These are phyloP conservation scores for Daldinia sp. DNA, from an alignment of 2,329 filamentous ascomycete species.

Conservation along the genomic window DNA sequence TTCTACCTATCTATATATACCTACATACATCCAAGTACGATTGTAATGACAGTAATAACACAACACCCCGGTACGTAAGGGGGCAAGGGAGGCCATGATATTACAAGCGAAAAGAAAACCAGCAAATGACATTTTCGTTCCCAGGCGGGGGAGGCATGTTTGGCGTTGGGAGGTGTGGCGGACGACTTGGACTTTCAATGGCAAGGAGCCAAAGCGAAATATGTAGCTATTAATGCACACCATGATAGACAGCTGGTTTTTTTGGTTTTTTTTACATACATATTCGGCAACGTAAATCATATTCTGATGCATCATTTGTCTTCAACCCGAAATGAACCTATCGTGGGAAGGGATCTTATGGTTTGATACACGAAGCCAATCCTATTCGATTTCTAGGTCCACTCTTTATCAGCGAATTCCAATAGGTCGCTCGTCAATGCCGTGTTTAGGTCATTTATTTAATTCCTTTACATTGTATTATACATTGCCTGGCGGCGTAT, in stretches of 20 bases:
- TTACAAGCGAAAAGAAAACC: background rate
- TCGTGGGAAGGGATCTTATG: background rate
- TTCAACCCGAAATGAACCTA: background rate
- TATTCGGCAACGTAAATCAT: background rate
- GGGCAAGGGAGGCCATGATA: background rate
- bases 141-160: slow-evolving; percentile 17
- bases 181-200: background rate
- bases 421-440: background rate
- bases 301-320: background rate
- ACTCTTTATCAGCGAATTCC: background rate
- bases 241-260: background rate
- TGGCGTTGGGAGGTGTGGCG: slow-evolving; percentile 18
- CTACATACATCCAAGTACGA: background rate
- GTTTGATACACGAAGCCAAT: background rate
- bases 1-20: background rate
- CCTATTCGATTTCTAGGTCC: background rate
- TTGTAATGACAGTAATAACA: background rate
- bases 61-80: background rate
- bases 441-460: background rate
- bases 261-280: background rate
- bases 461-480: background rate
- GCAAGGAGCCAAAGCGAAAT: background rate
- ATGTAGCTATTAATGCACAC: background rate
- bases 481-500: background rate
- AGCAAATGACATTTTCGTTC: slow-evolving; percentile 2